Conservation (phyloP, 179 eudicot genomes). For the Silene noctiflora region DNA sequence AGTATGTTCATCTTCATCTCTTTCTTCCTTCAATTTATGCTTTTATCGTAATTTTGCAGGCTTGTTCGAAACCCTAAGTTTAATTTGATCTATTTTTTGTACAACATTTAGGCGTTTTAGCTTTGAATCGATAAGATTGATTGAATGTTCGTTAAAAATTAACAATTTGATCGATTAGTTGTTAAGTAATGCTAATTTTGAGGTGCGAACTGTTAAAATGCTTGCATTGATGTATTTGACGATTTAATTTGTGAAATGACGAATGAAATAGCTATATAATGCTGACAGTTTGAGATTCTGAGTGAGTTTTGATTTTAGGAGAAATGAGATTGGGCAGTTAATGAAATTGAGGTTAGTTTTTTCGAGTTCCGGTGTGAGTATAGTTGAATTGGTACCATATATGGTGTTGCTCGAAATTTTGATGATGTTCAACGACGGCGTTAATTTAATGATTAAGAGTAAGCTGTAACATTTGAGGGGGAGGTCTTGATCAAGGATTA, state of each 20-base stretch:
- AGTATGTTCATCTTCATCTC: constrained; percentile 36
- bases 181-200: neutral
- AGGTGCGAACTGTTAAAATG: neutral
- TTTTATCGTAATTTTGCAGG: neutral
- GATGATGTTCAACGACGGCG: neutral
- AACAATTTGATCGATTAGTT: neutral
- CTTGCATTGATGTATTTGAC: neutral
- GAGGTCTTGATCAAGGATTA: neutral
- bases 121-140: neutral
- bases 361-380: neutral
- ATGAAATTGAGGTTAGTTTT: neutral
- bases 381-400: neutral
- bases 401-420: neutral
- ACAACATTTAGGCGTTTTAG: neutral
- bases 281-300: neutral
- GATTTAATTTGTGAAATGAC: neutral
- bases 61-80: constrained; percentile 21
- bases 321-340: neutral
- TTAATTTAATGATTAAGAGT: neutral
- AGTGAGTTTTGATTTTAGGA: neutral
- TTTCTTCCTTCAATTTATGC: neutral
- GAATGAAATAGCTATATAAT: neutral
- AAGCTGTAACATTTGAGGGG: neutral
- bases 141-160: neutral
- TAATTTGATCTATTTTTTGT: neutral